These are phyloP conservation scores for Kodamaea lidongshanica DNA, from an alignment of 805 yeast species.

Conservation along the genomic window DNA sequence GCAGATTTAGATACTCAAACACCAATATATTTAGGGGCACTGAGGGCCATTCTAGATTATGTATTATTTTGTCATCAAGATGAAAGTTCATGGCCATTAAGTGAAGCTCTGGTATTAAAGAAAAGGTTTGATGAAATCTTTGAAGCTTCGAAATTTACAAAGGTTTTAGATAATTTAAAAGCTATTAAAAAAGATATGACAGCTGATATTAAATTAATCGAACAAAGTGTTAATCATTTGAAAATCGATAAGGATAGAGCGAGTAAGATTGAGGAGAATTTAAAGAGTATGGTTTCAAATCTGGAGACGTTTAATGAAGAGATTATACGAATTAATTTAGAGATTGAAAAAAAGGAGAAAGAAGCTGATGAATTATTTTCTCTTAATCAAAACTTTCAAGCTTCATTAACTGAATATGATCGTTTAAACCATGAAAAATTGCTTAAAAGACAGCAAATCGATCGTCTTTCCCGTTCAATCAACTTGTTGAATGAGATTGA, in stretches of 20 bases:
- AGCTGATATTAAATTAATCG: conserved; percentile 65
- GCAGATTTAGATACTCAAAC: conserved; percentile 73
- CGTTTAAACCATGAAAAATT: conserved; percentile 44
- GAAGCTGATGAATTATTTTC: conserved; percentile 60
- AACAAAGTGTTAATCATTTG: conserved; percentile 73
- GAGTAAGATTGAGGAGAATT: conserved; percentile 44
- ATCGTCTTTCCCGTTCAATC: conserved; percentile 43
- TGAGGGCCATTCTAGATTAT: conserved; percentile 79
- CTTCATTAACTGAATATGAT: conserved; percentile 57
- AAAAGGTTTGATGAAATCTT: conserved; percentile 94
- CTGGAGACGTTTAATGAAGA: conserved; percentile 42
- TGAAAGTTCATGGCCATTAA: conserved; percentile 92
- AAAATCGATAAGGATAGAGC: conserved; percentile 72
- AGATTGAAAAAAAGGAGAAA: conserved; percentile 48
- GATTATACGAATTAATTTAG: conserved; percentile 41
- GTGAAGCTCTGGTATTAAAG: conserved; percentile 84
- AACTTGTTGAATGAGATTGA: conserved; percentile 39
- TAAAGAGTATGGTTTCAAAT: conserved; percentile 37
- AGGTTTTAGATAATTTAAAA: conserved; percentile 78
- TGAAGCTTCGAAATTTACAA: conserved; percentile 89
- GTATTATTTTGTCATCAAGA: conserved; percentile 98
- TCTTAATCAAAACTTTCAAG: conserved; percentile 76
- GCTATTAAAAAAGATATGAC: conserved; percentile 69
- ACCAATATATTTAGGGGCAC: conserved; percentile 81
- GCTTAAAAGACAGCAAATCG: conserved; percentile 45